These are phyloP conservation scores for Diaporthe australafricana DNA, from an alignment of 2,329 filamentous ascomycete species.

Conservation along the genomic window DNA sequence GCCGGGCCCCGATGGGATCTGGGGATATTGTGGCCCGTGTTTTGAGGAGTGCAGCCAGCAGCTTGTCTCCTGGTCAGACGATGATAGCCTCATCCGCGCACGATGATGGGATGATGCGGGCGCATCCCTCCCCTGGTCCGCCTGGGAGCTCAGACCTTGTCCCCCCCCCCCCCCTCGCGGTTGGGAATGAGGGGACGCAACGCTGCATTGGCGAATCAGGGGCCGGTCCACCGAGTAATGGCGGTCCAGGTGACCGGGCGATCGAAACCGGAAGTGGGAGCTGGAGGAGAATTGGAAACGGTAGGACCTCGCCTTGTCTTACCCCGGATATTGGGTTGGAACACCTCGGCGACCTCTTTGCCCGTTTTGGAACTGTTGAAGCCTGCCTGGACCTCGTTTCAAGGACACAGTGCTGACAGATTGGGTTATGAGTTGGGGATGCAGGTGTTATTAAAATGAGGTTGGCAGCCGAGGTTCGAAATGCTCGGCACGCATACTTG, in stretches of 20 bases:
- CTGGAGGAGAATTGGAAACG: background rate
- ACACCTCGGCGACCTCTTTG: conserved; percentile 36
- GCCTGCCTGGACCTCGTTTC: conserved; percentile 22
- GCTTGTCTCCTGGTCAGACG: conserved; percentile 16
- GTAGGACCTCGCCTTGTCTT: conserved; percentile 33
- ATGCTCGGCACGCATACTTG: background rate
- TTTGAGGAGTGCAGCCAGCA: conserved; percentile 46
- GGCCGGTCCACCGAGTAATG: conserved; percentile 1
- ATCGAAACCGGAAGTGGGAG: conserved; percentile 24
- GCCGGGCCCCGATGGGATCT: conserved; percentile 49
- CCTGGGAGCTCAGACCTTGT: conserved; percentile 11
- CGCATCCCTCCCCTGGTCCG: background rate
- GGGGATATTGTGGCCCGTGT: conserved; percentile 52
- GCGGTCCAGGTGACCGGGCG: conserved; percentile 25
- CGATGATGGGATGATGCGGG: conserved; percentile 17
- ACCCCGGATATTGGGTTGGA: conserved; percentile 36
- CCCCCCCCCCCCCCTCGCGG: background rate
- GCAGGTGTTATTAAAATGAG: background rate
- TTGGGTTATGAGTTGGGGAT: background rate
- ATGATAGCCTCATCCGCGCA: conserved; percentile 24
- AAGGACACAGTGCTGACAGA: background rate
- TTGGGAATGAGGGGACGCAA: background rate
- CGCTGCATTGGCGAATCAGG: conserved; percentile 16
- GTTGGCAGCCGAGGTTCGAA: conserved; percentile 19
- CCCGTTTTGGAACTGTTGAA: conserved; percentile 35